Conservation (phyloP, 2,329 filamentous ascomycete species). For the Colletotrichum noveboracense region DNA sequence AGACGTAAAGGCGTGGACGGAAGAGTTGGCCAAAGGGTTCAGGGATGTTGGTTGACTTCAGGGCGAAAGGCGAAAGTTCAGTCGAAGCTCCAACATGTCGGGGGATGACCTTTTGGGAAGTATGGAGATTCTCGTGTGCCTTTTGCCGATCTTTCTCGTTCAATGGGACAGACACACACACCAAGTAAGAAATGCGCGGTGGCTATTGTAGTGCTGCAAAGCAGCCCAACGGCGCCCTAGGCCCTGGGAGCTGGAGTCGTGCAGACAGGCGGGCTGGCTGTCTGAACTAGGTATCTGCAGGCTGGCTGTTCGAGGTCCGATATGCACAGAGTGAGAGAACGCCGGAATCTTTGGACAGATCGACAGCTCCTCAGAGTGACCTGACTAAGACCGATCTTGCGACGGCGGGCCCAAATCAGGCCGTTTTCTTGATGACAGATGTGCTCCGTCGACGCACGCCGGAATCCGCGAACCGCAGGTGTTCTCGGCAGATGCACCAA, state of each 20-base stretch:
- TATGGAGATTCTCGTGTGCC: not conserved
- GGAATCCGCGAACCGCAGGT: not conserved
- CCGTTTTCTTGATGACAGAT: not conserved
- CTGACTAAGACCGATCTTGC: not conserved
- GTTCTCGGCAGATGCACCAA: not conserved
- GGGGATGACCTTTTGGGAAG: slow-evolving; percentile 3
- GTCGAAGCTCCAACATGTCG: slow-evolving; percentile 19
- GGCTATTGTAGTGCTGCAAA: not conserved
- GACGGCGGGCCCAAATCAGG: not conserved
- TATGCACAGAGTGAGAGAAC: not conserved
- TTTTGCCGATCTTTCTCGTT: not conserved
- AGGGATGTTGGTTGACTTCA: slow-evolving; percentile 8
- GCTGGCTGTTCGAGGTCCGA: not conserved
- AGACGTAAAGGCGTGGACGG: not conserved
- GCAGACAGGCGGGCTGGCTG: not conserved
- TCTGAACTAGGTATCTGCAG: not conserved
- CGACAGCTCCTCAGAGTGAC: not conserved
- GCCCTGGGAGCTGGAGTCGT: not conserved
- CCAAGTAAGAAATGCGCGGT: not conserved
- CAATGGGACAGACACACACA: not conserved
- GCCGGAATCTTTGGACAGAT: not conserved
- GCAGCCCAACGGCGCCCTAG: not conserved
- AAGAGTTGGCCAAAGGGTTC: slow-evolving; percentile 4
- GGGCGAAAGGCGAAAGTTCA: slow-evolving; percentile 11
- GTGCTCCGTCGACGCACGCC: not conserved